Base-by-base conservation (phyloP, 2,329 filamentous ascomycete genomes). In the Pseudogymnoascus sp. region DNA sequence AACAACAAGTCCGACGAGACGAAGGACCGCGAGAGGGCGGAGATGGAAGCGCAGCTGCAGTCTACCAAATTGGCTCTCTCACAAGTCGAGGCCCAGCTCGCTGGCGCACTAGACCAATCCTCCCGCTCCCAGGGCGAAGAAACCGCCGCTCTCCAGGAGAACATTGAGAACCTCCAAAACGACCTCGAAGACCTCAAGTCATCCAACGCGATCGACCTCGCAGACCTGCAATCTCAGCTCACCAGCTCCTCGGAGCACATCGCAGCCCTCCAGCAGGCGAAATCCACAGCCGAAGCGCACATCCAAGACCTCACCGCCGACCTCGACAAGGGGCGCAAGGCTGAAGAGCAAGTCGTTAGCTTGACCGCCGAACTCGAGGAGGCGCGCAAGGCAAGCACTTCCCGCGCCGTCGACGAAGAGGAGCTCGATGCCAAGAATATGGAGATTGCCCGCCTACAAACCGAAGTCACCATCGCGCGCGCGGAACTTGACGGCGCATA, bases 401-500 rank as follows among this genome's bases (percentile, higher is more conserved):
- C 75, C 38, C 66, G 75, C 3, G 67, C 70, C 9, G 74, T 73
- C 35, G 71, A 79, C 59, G 78, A 80, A 61, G 70, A 73, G n/a
- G 80, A 83, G 65, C 73, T 81, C 68, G 73, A 77, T n/a, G 74
- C 75, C 6, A 75, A 88, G 37, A 86, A 88, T 70, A 78, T 81
- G 61, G 83, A 88, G 68, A 78, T 88, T 58, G 85, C 87, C 3
- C 79, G 83, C 59, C 77, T 87, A 5, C 86, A 85, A 36, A 89
- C 86, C 2, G 87, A 97, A 77, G 82, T 97, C 41, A 95, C 93
- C n/a, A 87, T 97, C 67, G 91, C 89, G 25, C 85, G 86, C 70
- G 90, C 92, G 60, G 93, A 97, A 73, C 89, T 97, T 25, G 94
- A 96, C 68, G 91, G 91, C 64, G 95, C 96, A 71, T 97, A 97